Evolutionary conservation across 164 flowering plant genomes (phyloP), one percentile per base, ranked within the genome.

Genomic region (Magnolia changhungtana): DNA sequence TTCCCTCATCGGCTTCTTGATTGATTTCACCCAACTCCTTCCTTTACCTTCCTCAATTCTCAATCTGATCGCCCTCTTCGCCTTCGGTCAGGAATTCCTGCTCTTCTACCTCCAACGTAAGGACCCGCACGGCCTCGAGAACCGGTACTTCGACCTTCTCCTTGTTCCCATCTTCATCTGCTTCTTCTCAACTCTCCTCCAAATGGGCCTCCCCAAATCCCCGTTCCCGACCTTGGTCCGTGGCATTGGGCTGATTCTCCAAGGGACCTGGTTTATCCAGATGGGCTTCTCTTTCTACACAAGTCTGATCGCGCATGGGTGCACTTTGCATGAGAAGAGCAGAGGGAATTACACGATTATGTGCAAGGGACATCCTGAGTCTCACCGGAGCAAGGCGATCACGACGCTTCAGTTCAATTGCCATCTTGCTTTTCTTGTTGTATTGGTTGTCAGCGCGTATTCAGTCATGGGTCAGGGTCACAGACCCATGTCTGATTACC

Each of bases 241-340:
- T 18, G 99, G 92, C 73, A 68, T 87, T 23, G 98, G 98, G 67
- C 76, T 96, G 76, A 81, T 92, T 75, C 76, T 88, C 73, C 97
- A 96, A 70, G 99, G 98, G 64, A 89, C 86, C 50, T 96, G 99
- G 99, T 86, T 93, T 80, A 18, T 91, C 63, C 99, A 96, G 78
- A 96, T 94, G 99, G 98, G 95, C 20, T 59, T 94, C 58, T 91
- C 98, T 0, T 91, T 96, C 72, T 92, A 74, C 81, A 84, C 93
- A 3, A 67, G 69, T 75, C 79, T 80, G 85, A 85, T 93, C 1
- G 82, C 87, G 19, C 87, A 88, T 14, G 97, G 95, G 0, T 96
- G 99, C 73, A 66, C 67, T 27, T 79, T 92, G 81, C 82, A 80
- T n/a, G 87, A 86, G 51, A 89, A 78, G 83, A 96, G 97, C 73